phyloP scores from a whole-genome alignment of 2,329 filamentous ascomycete species.

The Stachybotrys echinatus region DNA sequence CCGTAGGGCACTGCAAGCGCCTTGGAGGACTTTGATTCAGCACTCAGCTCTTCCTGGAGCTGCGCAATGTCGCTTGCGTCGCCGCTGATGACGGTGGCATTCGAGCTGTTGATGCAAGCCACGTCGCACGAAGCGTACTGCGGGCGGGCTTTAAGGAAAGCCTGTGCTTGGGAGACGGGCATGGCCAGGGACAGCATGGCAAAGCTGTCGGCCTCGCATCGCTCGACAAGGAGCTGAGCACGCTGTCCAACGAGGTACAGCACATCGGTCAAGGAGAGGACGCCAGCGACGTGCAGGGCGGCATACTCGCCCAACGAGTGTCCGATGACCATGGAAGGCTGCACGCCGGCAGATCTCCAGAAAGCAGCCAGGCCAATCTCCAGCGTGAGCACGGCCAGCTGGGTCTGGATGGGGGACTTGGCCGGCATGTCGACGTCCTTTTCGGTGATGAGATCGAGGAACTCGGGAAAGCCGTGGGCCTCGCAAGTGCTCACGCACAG shows the following conservation, averaged over 20 bases:
- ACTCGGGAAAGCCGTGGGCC: conserved; percentile 26
- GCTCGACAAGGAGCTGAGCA: conserved; percentile 58
- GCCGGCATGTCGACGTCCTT: conserved; percentile 24
- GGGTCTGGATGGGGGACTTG: conserved; percentile 13
- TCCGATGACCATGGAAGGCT: conserved; percentile 49
- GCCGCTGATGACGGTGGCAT: neutral
- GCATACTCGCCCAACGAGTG: conserved; percentile 71
- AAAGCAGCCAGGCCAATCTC: conserved; percentile 33
- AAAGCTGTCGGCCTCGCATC: conserved; percentile 62
- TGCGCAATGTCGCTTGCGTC: conserved; percentile 36
- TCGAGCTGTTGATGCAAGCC: conserved; percentile 57
- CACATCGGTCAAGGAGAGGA: conserved; percentile 65
- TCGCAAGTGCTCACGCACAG: conserved; percentile 20
- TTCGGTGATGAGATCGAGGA: conserved; percentile 33
- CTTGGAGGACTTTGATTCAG: conserved; percentile 18
- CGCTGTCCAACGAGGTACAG: conserved; percentile 66
- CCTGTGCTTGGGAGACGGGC: neutral
- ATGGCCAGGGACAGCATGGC: conserved; percentile 40
- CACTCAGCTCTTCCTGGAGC: conserved; percentile 25
- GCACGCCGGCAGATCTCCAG: conserved; percentile 42
- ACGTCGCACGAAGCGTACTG: conserved; percentile 13
- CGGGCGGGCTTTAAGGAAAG: neutral
- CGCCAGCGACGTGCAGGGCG: conserved; percentile 64
- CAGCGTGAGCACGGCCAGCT: conserved; percentile 29
- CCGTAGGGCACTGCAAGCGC: conserved; percentile 23